phyloP scores from a whole-genome alignment of 805 yeast species.

The Zygosaccharomyces pseudorouxii region DNA sequence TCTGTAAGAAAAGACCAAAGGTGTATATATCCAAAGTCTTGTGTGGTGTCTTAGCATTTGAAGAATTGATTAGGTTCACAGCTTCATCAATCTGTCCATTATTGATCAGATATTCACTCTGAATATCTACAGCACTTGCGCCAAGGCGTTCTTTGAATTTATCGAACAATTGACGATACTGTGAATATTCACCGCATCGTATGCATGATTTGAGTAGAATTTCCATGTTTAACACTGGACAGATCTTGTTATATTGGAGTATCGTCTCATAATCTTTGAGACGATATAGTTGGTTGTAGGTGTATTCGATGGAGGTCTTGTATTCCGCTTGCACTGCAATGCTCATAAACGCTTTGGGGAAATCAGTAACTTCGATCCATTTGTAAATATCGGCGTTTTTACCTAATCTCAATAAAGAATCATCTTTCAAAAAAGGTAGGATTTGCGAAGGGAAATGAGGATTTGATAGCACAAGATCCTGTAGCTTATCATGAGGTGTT shows the following conservation, averaged over 20 bases:
- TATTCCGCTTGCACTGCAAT: slow-evolving; percentile 30
- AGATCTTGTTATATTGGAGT: slow-evolving; percentile 21
- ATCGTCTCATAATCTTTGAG: slow-evolving; percentile 18
- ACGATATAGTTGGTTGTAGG: slow-evolving; percentile 22
- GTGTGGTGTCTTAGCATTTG: slow-evolving; percentile 14
- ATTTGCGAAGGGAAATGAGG: slow-evolving; percentile 15
- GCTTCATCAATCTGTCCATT: slow-evolving; percentile 23
- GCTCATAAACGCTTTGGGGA: slow-evolving; percentile 28
- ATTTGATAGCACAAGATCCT: slow-evolving; percentile 14
- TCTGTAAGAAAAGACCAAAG: slow-evolving; percentile 25
- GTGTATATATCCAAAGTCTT: slow-evolving; percentile 24
- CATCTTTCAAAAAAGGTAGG: slow-evolving; percentile 24
- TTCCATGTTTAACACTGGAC: slow-evolving; percentile 27
- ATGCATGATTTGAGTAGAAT: slow-evolving; percentile 26
- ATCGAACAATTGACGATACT: slow-evolving; percentile 16
- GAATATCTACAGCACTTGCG: slow-evolving; percentile 14
- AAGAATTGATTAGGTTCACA: slow-evolving; percentile 14
- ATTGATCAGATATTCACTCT: slow-evolving; percentile 25
- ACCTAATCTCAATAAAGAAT: slow-evolving; percentile 24
- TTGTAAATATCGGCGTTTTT: slow-evolving; percentile 12
- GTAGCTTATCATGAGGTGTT: slow-evolving; percentile 13
- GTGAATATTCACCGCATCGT: slow-evolving; percentile 22
- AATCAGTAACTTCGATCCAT: slow-evolving; percentile 21
- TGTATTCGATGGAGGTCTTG: slow-evolving; percentile 21
- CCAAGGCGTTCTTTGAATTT: slow-evolving; percentile 19